These are phyloP conservation scores for Kurtzmaniella fragi DNA, from an alignment of 805 yeast genomes.

Conservation along the genomic window DNA sequence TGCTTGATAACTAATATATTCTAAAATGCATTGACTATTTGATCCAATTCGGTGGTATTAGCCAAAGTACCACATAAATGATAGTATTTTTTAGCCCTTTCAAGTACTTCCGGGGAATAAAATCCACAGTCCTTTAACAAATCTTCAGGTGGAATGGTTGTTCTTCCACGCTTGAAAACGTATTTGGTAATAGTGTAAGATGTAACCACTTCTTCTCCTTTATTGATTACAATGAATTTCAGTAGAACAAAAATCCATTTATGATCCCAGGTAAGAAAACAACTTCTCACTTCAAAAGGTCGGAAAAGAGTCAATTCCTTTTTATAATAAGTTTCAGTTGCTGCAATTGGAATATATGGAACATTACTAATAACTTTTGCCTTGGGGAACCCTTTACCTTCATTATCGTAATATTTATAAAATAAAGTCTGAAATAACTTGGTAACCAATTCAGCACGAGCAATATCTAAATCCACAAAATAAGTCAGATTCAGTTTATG, in stretches of 20 bases:
- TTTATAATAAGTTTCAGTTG: conserved; percentile 61
- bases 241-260: conserved; percentile 79
- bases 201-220: conserved; percentile 28
- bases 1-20: no score
- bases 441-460: conserved; percentile 61
- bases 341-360: conserved; percentile 76
- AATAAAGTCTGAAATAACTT: conserved; percentile 55
- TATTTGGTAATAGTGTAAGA: conserved; percentile 70
- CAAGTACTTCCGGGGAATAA: conserved; percentile 46
- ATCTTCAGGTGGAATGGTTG: conserved; percentile 64
- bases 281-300: conserved; percentile 48
- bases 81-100: conserved; percentile 33
- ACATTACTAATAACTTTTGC: conserved; percentile 20
- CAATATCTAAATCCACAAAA: conserved; percentile 73
- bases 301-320: conserved; percentile 70
- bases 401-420: conserved; percentile 37
- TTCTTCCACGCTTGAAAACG: conserved; percentile 74
- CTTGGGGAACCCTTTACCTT: conserved; percentile 25
- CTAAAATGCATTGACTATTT: no score
- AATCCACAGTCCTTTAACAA: conserved; percentile 54
- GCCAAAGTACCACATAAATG: no score
- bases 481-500: conserved; percentile 90
- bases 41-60: no score
- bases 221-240: conserved; percentile 45
- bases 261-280: conserved; percentile 75